Base-by-base conservation (phyloP, 441 rosid genomes). In the Arabidopsis lyrata region DNA sequence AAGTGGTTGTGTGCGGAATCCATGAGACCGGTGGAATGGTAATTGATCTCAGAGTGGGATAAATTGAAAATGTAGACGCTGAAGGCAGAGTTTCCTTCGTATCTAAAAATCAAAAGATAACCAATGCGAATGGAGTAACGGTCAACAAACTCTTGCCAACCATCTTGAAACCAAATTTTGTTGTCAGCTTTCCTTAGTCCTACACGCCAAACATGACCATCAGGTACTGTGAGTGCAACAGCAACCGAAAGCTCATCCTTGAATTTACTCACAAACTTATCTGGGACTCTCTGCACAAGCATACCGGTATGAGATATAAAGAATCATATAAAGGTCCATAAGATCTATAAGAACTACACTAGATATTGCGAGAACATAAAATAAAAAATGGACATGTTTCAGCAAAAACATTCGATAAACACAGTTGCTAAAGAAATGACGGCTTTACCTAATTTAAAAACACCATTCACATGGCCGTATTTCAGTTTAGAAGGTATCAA, bases 61-160 rank as follows among this genome's bases (percentile, higher is more conserved):
- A 93, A 81, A 75, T 95, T 95, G 85, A 86, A 95, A 41, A 95
- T 90, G 78, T 81, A 87, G 79, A 95, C 96, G 39, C 83, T 90
- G 70, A 93, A 96, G 67, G 87, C 84, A 32, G 97, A 88, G 74
- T 81, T 83, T 12, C 97, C 99, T 83, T 96, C 97, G 36, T 91
- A 96, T 93, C 94, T 87, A 85, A 93, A 96, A 71, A 91, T 81
- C 79, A 96, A 76, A 78, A 96, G 85, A 84, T 88, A 96, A 53
- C 99, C 99, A 75, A 90, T 78, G 66, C 90, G 85, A 35, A 96
- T 93, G 59, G 84, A 79, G 80, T 90, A 95, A 44, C 92, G 92
- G 63, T 91, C 94, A 27, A 89, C 85, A 83, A 96, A 93, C 70
- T 89, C 97, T 76, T 85, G 91, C 99, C 98, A 96, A 60, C 92